These are phyloP conservation scores for Salix brachista DNA, from an alignment of 345 rosid genomes.

Conservation along the genomic window DNA sequence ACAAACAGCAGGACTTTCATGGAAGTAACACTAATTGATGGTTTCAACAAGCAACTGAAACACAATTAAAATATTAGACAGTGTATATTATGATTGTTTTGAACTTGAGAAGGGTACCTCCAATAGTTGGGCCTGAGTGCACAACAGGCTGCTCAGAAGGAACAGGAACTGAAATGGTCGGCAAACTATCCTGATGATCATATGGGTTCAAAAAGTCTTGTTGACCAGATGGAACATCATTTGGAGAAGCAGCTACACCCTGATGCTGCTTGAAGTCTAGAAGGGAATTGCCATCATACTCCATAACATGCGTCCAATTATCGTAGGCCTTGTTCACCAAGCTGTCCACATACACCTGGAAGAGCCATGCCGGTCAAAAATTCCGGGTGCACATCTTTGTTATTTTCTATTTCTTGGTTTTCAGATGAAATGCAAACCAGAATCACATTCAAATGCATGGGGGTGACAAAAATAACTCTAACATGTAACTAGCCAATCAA, in stretches of 20 bases:
- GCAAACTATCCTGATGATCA: constrained; percentile 36
- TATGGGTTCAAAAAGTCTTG: constrained; percentile 24
- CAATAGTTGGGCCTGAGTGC: constrained; percentile 45
- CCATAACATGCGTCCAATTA: constrained; percentile 26
- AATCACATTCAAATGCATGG: background rate
- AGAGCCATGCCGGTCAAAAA: background rate
- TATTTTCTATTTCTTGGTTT: background rate
- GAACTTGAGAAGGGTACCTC: constrained; percentile 36
- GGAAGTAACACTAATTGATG: too few relatives aligned
- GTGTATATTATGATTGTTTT: background rate
- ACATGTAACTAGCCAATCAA: background rate
- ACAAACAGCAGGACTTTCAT: too few relatives aligned
- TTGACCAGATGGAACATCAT: constrained; percentile 6
- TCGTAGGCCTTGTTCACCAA: constrained; percentile 27
- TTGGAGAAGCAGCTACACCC: constrained; percentile 1
- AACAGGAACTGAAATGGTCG: constrained; percentile 39
- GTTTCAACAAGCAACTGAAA: too few relatives aligned
- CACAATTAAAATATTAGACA: too few relatives aligned
- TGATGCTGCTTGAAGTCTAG: constrained; percentile 18
- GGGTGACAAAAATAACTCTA: background rate
- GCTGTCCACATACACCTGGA: constrained; percentile 22
- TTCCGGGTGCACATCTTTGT: background rate
- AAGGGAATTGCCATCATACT: constrained; percentile 23
- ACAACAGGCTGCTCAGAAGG: constrained; percentile 49
- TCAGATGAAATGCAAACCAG: background rate